Evolutionary conservation across 2,329 filamentous ascomycete species (phyloP).

Genomic region (Scytalidium lignicola): DNA sequence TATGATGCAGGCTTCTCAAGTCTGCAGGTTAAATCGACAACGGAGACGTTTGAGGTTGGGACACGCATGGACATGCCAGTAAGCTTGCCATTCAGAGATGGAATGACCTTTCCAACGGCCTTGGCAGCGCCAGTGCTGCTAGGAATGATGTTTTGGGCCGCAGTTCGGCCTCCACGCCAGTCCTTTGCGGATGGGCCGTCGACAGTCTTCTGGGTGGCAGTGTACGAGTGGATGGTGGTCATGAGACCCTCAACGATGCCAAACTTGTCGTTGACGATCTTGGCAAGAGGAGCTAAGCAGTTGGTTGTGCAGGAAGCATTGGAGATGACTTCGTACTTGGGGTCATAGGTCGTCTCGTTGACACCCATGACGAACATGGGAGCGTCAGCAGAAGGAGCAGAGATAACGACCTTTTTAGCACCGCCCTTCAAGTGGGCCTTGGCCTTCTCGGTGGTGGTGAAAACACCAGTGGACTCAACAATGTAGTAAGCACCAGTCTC

Average conservation of each 20-base stretch:
- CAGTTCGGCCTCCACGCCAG: constrained; percentile 98
- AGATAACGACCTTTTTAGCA: constrained; percentile 97
- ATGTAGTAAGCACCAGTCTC: constrained; percentile 88
- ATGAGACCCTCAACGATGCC: constrained; percentile 97
- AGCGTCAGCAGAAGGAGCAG: background rate
- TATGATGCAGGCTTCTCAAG: constrained; percentile 85
- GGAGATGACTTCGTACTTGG: constrained; percentile 88
- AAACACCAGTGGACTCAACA: constrained; percentile 97
- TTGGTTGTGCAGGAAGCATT: constrained; percentile 99
- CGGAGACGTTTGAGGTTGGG: constrained; percentile 96
- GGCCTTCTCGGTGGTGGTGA: constrained; percentile 98
- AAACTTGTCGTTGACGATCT: constrained; percentile 99
- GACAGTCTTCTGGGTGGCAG: constrained; percentile 98
- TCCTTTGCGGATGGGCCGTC: constrained; percentile 97
- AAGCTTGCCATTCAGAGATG: constrained; percentile 96
- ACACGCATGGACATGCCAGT: constrained; percentile 99
- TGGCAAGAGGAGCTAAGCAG: constrained; percentile 98
- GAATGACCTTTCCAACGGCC: constrained; percentile 99
- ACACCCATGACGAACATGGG: constrained; percentile 96
- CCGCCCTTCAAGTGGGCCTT: constrained; percentile 89
- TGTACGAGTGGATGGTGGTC: constrained; percentile 99
- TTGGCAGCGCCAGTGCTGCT: constrained; percentile 98
- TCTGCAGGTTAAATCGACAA: constrained; percentile 93
- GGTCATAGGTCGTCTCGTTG: constrained; percentile 92
- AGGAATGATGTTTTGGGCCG: constrained; percentile 99